phyloP scores from a whole-genome alignment of 1,284 basidiomycete genomes.

The Ganoderma leucocontextum region DNA sequence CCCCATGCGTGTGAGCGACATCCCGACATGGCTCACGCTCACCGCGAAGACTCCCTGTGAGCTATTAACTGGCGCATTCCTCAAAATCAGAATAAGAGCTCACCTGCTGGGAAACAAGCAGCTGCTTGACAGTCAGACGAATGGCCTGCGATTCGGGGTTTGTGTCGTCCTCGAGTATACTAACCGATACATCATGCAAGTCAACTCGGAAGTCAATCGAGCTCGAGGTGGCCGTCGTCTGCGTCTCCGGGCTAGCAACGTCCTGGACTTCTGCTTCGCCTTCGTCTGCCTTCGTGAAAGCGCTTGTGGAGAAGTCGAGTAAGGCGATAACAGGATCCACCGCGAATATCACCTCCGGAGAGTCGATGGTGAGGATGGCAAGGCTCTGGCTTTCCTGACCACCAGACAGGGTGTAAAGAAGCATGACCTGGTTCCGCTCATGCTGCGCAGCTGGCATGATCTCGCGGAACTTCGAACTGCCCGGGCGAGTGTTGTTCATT shows the following conservation, averaged over 20 bases:
- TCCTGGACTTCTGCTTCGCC: conserved; percentile 25
- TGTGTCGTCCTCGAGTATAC: conserved; percentile 88
- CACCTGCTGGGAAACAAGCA: conserved; percentile 94
- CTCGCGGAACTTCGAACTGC: conserved; percentile 90
- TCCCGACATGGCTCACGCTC: conserved; percentile 86
- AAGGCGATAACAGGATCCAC: conserved; percentile 93
- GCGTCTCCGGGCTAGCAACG: conserved; percentile 8
- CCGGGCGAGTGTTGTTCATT: conserved; percentile 88
- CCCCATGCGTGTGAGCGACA: conserved; percentile 95
- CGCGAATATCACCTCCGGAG: conserved; percentile 93
- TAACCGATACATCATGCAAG: conserved; percentile 91
- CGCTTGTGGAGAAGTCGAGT: conserved; percentile 84
- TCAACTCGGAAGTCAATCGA: conserved; percentile 81
- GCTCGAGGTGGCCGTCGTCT: conserved; percentile 33
- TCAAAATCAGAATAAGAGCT: not conserved
- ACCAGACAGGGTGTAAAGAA: conserved; percentile 85
- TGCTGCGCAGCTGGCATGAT: conserved; percentile 94
- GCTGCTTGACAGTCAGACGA: conserved; percentile 83
- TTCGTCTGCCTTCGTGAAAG: conserved; percentile 51
- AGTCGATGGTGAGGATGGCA: conserved; percentile 91
- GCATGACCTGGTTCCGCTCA: conserved; percentile 94
- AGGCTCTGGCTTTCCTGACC: conserved; percentile 66
- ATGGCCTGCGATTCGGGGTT: conserved; percentile 89
- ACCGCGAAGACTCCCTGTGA: conserved; percentile 83
- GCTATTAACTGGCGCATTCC: not conserved